Evolutionary conservation across 306 rosid genomes (phyloP).

Genomic region (Sicyos edulis): DNA sequence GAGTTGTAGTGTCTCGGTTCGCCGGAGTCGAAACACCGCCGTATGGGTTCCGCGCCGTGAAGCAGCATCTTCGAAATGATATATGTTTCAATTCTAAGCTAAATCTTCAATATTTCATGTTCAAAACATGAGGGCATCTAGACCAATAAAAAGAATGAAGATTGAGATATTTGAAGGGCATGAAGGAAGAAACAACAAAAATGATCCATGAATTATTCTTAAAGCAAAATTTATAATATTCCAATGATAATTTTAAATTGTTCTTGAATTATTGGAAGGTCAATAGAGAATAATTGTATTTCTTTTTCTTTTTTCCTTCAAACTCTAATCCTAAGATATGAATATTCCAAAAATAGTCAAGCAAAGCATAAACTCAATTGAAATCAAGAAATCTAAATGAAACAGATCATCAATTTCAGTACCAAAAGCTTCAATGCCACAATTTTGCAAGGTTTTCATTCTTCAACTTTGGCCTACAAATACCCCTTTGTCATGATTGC

Average conservation of each 20-base stretch:
- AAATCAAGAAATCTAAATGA: conserved; percentile 49
- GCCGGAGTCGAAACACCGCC: too few species aligned
- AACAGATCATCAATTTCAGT: conserved; percentile 43
- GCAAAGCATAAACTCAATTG: conserved; percentile 71
- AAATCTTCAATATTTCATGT: background rate
- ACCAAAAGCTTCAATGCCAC: conserved; percentile 58
- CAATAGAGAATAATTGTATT: conserved; percentile 5
- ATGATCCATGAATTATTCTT: background rate
- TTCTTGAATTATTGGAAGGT: conserved; percentile 1
- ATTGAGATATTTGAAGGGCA: background rate
- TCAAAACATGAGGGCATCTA: background rate
- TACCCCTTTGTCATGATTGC: conserved; percentile 25
- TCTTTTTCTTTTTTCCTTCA: background rate
- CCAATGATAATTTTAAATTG: background rate
- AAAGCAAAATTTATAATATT: background rate
- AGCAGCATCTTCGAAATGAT: too few species aligned
- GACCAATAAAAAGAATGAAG: background rate
- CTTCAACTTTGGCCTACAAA: conserved; percentile 55
- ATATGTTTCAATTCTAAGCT: background rate
- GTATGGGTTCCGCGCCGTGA: too few species aligned
- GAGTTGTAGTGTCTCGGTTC: too few species aligned
- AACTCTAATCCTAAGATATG: conserved; percentile 62
- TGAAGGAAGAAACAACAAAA: conserved; percentile 4
- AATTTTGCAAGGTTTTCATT: conserved; percentile 34
- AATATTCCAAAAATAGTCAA: conserved; percentile 47